Conservation (phyloP, 345 rosid species). For the Rhodamnia rubescens region DNA sequence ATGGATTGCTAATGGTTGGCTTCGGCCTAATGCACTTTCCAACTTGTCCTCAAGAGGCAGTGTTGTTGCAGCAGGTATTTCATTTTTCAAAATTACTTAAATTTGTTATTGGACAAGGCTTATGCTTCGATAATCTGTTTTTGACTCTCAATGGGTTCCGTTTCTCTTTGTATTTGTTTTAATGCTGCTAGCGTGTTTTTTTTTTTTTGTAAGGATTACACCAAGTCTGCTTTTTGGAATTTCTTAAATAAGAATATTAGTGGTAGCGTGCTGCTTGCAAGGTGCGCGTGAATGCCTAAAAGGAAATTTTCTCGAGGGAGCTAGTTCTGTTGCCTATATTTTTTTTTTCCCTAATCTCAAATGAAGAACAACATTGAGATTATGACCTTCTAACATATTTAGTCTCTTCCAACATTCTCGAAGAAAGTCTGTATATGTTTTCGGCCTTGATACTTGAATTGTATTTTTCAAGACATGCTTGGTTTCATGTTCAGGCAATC, state of each 20-base stretch:
- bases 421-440: background rate
- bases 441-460: background rate
- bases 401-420: background rate
- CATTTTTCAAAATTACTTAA: background rate
- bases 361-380: background rate
- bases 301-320: background rate
- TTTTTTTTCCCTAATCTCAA: background rate
- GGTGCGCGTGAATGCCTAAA: background rate
- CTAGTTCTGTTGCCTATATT: background rate
- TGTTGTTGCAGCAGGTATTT: constrained; percentile 29
- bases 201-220: background rate
- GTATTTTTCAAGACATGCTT: background rate
- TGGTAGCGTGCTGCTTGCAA: background rate
- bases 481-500: background rate
- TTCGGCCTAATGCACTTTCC: constrained; percentile 32
- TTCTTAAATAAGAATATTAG: background rate
- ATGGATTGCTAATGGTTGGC: constrained; percentile 39
- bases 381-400: background rate
- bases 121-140: background rate
- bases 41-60: constrained; percentile 34
- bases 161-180: background rate
- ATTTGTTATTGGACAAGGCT: background rate
- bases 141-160: background rate
- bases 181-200: background rate
- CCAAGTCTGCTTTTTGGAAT: background rate